Conservation (phyloP, 495 filamentous ascomycete genomes). For the Aspergillus funiculosus region DNA sequence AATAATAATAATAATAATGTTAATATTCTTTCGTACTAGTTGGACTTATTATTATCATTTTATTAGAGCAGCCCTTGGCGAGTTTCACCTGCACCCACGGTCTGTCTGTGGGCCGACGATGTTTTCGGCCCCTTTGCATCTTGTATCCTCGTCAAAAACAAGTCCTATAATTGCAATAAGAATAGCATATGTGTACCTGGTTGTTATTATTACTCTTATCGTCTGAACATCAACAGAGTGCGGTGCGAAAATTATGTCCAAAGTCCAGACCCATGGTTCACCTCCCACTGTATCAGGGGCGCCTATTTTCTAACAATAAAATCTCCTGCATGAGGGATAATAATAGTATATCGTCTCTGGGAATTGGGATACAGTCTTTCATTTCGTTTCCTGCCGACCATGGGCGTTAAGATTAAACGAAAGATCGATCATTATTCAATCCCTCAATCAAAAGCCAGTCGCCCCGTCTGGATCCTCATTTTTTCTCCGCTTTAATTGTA, state of each 20-base stretch:
- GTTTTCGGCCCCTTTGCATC: background rate
- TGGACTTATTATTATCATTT: too few species aligned
- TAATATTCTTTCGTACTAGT: too few species aligned
- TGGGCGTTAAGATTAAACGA: constrained; percentile 8
- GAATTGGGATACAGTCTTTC: too few species aligned
- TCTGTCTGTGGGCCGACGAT: background rate
- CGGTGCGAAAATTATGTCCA: too few species aligned
- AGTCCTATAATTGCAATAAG: background rate
- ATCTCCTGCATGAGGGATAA: constrained; percentile 2
- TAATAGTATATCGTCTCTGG: background rate
- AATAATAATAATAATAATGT: too few species aligned
- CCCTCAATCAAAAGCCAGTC: constrained; percentile 2
- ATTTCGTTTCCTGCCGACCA: constrained; percentile 1
- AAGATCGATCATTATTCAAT: constrained; percentile 9
- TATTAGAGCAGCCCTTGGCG: too few species aligned
- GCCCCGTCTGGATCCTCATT: background rate
- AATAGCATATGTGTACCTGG: too few species aligned
- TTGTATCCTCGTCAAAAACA: background rate
- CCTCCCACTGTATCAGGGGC: too few species aligned
- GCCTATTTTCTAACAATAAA: too few species aligned
- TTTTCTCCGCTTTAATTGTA: constrained; percentile 3
- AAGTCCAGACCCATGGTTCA: too few species aligned
- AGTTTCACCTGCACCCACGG: constrained; percentile 13
- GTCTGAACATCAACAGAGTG: too few species aligned
- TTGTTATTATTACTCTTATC: too few species aligned